Conservation (phyloP, 345 rosid genomes). For the Rhodomyrtus tomentosa region DNA sequence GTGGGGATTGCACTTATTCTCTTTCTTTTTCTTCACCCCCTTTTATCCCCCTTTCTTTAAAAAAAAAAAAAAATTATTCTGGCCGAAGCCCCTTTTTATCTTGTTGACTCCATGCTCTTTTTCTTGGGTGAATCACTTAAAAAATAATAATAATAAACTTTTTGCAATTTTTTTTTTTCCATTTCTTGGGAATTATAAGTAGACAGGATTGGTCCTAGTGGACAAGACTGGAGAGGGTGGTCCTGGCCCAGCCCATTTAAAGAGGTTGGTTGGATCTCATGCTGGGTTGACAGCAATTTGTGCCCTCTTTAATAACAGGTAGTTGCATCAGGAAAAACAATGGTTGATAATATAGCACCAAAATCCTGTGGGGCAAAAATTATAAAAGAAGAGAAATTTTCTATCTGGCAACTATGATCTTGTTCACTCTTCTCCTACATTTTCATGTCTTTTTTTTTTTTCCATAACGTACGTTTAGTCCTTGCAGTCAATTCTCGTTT, state of each 20-base stretch:
- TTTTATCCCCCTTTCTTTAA: not conserved
- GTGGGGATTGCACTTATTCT: conserved; percentile 6
- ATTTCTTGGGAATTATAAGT: not conserved
- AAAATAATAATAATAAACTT: not conserved
- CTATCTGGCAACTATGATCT: not conserved
- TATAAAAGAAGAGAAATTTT: not conserved
- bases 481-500: not conserved
- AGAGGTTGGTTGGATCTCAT: not conserved
- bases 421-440: not conserved
- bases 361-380: no score
- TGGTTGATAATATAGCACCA: not conserved
- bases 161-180: not conserved
- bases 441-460: no score
- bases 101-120: not conserved
- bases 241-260: conserved; percentile 1
- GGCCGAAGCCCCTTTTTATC: not conserved
- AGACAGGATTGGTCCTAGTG: not conserved
- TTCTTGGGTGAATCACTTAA: not conserved
- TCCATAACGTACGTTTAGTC: not conserved
- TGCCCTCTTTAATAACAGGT: not conserved
- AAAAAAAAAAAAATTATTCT: not conserved
- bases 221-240: not conserved
- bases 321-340: not conserved
- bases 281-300: not conserved
- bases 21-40: not conserved